Evolutionary conservation across 106 monocot species (phyloP).

Genomic region (Narthecium ossifragum): DNA sequence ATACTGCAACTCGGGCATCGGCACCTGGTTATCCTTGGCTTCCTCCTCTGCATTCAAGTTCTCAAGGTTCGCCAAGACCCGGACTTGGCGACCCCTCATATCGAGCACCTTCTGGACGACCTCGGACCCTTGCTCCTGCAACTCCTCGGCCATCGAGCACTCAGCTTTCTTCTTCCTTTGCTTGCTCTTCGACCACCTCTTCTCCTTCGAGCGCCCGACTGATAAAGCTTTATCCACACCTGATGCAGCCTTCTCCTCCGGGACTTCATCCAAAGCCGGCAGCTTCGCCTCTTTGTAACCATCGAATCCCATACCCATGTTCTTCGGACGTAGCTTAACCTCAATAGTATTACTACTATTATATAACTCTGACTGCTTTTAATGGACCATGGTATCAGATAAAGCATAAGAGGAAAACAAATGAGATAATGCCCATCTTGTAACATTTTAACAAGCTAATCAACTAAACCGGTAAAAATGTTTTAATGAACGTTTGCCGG

Average conservation of each 20-base stretch:
- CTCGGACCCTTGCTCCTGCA: constrained; percentile 67
- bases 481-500: too few species aligned
- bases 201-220: constrained; percentile 31
- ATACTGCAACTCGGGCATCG: constrained; percentile 95
- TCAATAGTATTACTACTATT: too few species aligned
- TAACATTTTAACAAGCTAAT: too few species aligned
- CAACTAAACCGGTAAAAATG: too few species aligned
- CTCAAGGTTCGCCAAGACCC: constrained; percentile 66
- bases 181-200: constrained; percentile 72
- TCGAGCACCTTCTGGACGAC: constrained; percentile 84
- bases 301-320: constrained; percentile 83
- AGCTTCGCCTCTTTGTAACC: constrained; percentile 74
- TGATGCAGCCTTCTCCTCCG: constrained; percentile 19
- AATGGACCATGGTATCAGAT: too few species aligned
- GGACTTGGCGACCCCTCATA: constrained; percentile 88
- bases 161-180: constrained; percentile 52
- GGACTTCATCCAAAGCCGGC: constrained; percentile 40
- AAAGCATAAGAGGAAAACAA: too few species aligned
- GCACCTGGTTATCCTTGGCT: constrained; percentile 65
- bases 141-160: constrained; percentile 71
- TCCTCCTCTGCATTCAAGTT: constrained; percentile 83
- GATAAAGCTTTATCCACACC: constrained; percentile 1
- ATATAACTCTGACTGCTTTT: too few species aligned
- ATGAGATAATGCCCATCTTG: too few species aligned
- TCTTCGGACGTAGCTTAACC: constrained; percentile 61